Evolutionary conservation across 1,284 basidiomycete genomes (phyloP), one percentile per base, ranked within the genome.

Genomic region (Ustilago cynodontis): DNA sequence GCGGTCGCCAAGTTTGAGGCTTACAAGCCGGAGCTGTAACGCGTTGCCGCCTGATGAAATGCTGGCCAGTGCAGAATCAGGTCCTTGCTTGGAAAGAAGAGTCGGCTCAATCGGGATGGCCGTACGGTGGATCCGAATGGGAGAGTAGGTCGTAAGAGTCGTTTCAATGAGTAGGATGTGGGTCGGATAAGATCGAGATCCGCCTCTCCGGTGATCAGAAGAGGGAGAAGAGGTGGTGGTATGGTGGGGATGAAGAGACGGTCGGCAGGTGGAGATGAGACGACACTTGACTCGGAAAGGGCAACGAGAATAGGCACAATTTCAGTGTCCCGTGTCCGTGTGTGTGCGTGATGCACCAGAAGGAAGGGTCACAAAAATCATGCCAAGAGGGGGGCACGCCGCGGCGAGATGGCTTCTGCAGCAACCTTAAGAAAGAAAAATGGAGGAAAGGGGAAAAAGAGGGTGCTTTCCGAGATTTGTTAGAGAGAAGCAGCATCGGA

Each of bases 181-280:
- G 13, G 26, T 57, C 20, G 47, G 28, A 10, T 6, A 35, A 16
- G 54, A 52, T 57, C 35, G 53, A 52, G 54, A 28, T 57, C 37
- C 35, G 26, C 33, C 28, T 31, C 43, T 43, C 53, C 26, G 45
- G 55, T 55, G 61, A 51, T 29, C 29, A 55, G 61, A 43, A 56
- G 52, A 7, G 31, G 52, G 9, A 51, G 14, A n/a, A 43, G 41
- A 33, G 31, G 31, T 33, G n/a, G 11, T 33, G 31, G n/a, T 35
- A 45, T 57, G 53, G 29, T 57, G 61, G 35, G 54, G 24, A 52
- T 41, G 61, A 64, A 49, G 37, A 26, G 29, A 64, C 20, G 20
- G 22, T 28, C 18, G 1, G 13, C 11, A 37, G 35, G 26, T 51
- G 33, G 61, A 64, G 52, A 55, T 29, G 22, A 29, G 39, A 28